Evolutionary conservation across 495 filamentous ascomycete genomes (phyloP).

Genomic region (Evernia prunastri): DNA sequence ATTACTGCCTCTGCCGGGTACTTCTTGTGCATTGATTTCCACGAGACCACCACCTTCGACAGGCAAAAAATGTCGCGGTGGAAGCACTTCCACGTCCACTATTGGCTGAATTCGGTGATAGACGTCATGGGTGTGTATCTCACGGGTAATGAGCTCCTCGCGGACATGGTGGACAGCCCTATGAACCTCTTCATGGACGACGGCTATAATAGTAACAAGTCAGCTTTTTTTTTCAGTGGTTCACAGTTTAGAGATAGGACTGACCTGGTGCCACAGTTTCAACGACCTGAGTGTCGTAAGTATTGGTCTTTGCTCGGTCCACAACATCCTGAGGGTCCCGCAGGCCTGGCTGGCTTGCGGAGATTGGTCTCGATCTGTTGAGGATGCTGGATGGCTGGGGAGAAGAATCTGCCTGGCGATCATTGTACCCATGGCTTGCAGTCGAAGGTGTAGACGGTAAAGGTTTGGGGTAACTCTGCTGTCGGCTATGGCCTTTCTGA

Average conservation of each 20-base stretch:
- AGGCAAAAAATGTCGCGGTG: constrained; percentile 31
- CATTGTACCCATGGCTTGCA: not conserved
- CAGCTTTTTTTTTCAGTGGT: not conserved
- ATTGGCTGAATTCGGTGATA: constrained; percentile 49
- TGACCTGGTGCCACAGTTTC: constrained; percentile 30
- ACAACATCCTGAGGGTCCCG: constrained; percentile 24
- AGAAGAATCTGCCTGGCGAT: constrained; percentile 9
- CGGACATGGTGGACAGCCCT: constrained; percentile 41
- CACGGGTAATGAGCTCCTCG: constrained; percentile 46
- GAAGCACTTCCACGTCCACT: constrained; percentile 42
- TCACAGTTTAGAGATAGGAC: not conserved
- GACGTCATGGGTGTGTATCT: constrained; percentile 51
- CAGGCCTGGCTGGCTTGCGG: not conserved
- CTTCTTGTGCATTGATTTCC: constrained; percentile 27
- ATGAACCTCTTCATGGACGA: constrained; percentile 48
- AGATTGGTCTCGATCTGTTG: not conserved
- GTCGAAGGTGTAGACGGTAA: constrained; percentile 10
- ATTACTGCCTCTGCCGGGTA: constrained; percentile 28
- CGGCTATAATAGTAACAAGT: constrained; percentile 33
- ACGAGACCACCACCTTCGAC: constrained; percentile 30
- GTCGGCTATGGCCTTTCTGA: constrained; percentile 6
- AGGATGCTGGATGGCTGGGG: constrained; percentile 12
- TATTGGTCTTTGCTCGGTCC: constrained; percentile 21
- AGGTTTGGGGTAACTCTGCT: constrained; percentile 10
- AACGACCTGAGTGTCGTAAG: constrained; percentile 26